phyloP scores from a whole-genome alignment of 1,284 basidiomycete genomes.

The Boletus smithii region DNA sequence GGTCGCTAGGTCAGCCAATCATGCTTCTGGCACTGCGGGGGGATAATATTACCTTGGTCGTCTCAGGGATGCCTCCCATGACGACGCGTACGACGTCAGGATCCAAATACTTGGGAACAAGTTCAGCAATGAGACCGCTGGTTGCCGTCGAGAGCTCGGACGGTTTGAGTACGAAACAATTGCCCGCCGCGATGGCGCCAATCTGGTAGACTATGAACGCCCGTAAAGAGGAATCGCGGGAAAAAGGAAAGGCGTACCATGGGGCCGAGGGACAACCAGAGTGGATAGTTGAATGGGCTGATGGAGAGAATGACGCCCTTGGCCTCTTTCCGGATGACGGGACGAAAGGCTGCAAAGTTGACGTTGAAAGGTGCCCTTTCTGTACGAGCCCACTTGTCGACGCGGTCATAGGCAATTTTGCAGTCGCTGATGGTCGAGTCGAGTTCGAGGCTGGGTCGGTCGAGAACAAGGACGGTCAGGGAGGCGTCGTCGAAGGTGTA shows the following conservation, averaged over 20 bases:
- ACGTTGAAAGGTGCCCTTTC: conserved; percentile 57
- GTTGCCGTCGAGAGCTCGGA: conserved; percentile 75
- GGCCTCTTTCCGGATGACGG: conserved; percentile 68
- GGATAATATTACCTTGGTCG: conserved; percentile 51
- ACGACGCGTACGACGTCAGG: conserved; percentile 68
- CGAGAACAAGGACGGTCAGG: neutral
- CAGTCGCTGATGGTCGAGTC: conserved; percentile 55
- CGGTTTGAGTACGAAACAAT: conserved; percentile 73
- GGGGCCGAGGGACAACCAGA: conserved; percentile 52
- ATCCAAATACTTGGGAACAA: conserved; percentile 83
- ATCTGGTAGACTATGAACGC: conserved; percentile 36
- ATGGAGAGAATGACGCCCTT: conserved; percentile 74
- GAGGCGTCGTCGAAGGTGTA: neutral
- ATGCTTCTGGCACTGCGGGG: neutral
- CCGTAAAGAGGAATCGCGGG: neutral
- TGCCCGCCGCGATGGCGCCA: conserved; percentile 80
- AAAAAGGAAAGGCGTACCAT: conserved; percentile 38
- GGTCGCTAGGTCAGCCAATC: neutral
- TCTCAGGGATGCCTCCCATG: conserved; percentile 74
- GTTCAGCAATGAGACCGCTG: conserved; percentile 66
- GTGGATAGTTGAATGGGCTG: conserved; percentile 59
- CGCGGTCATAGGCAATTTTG: conserved; percentile 59
- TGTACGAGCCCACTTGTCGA: conserved; percentile 75
- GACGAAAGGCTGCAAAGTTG: conserved; percentile 54
- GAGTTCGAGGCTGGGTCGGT: conserved; percentile 55